Conservation (phyloP, 257 asterid species). For the Ilex aquifolium region DNA sequence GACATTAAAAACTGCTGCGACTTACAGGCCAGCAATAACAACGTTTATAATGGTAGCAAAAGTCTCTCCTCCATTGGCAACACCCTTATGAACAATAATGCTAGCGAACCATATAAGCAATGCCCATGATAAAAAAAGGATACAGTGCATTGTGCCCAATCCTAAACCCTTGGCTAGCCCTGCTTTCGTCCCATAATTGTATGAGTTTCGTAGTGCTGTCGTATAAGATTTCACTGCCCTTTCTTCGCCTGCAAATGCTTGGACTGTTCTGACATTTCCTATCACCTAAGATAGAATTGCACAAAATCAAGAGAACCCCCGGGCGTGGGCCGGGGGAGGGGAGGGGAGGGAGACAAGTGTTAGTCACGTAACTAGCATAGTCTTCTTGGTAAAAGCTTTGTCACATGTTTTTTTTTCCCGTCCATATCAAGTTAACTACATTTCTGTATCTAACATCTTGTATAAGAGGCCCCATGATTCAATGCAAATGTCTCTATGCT, state of each 20-base stretch:
- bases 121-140: conserved; percentile 92
- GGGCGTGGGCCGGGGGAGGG: too few species aligned
- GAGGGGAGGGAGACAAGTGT: too few species aligned
- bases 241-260: conserved; percentile 93
- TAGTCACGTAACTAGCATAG: too few species aligned
- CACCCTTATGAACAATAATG: conserved; percentile 73
- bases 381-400: too few species aligned
- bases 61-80: conserved; percentile 92
- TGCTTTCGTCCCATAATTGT: conserved; percentile 73
- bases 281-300: conserved; percentile 49
- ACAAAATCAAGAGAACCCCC: too few species aligned
- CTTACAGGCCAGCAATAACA: conserved; percentile 95
- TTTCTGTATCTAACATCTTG: too few species aligned
- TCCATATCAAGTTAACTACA: too few species aligned
- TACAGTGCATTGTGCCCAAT: conserved; percentile 81
- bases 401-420: too few species aligned
- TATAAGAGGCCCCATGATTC: too few species aligned
- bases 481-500: too few species aligned
- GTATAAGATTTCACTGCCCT: conserved; percentile 65
- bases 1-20: background rate
- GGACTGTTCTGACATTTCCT: conserved; percentile 89
- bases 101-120: conserved; percentile 96
- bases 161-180: conserved; percentile 97
- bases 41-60: conserved; percentile 99
- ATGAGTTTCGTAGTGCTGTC: conserved; percentile 54